Percentiles rank a stretch among this genome's conserved stretches.
These are phyloP conservation scores for Solanum okadae DNA, from an alignment of 257 asterid species.

Conservation along the genomic window DNA sequence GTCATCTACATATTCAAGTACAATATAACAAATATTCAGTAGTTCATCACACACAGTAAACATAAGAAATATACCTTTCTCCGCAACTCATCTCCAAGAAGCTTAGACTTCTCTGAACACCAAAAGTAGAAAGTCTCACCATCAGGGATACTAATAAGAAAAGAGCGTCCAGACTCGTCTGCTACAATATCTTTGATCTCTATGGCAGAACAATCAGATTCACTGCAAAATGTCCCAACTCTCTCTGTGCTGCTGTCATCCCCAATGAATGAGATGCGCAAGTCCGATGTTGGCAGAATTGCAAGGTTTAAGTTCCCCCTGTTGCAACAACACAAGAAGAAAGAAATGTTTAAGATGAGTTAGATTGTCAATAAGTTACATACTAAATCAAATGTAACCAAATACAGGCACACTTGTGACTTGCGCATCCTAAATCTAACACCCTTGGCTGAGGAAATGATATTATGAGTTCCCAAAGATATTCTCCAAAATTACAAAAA, in stretches of 20 bases:
- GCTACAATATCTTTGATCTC: conserved; percentile 54
- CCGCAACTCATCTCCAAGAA: conserved; percentile 63
- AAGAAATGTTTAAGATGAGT: not conserved
- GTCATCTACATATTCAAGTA: not conserved
- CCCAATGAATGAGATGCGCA: conserved; percentile 78
- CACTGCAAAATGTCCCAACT: conserved; percentile 42
- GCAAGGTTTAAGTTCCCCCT: conserved; percentile 71
- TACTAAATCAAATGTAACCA: not conserved
- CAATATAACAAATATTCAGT: not conserved
- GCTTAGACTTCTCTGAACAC: conserved; percentile 71
- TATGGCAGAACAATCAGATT: conserved; percentile 23
- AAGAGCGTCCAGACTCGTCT: conserved; percentile 84
- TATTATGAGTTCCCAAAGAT: not conserved
- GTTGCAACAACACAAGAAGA: not conserved
- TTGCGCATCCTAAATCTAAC: not conserved
- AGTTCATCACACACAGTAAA: not conserved
- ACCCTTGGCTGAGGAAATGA: not conserved
- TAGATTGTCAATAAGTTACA: not conserved
- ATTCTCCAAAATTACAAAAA: not conserved
- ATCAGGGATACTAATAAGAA: conserved; percentile 38
- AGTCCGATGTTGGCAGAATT: conserved; percentile 72
- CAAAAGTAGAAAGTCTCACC: conserved; percentile 51
- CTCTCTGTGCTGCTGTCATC: conserved; percentile 77
- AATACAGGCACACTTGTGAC: not conserved
- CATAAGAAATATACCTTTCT: conserved; percentile 39